A percentile compares a stretch with the other conserved stretches of the same genome.
phyloP scores from a whole-genome alignment of 108 stramenopile genomes.

The Chaetoceros muelleri region DNA sequence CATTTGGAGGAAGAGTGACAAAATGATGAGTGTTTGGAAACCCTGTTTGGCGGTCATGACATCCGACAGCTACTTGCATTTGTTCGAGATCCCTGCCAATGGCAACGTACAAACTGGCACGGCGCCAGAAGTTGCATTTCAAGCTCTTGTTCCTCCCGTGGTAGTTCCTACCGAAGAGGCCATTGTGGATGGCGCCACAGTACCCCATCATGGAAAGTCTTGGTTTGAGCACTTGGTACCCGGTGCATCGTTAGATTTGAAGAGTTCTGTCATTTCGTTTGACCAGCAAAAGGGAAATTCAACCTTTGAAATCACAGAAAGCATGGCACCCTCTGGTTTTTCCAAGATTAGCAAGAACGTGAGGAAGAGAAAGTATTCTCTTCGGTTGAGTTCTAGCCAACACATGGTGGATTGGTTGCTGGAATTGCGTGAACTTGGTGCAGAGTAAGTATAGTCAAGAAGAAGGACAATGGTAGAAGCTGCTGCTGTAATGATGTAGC shows the following conservation, averaged over 20 bases:
- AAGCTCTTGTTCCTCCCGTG: slow-evolving; percentile 47
- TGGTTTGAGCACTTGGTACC: slow-evolving; percentile 65
- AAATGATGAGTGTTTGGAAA: slow-evolving; percentile 56
- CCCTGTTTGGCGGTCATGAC: slow-evolving; percentile 52
- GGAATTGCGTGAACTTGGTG: neutral
- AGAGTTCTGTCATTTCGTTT: slow-evolving; percentile 36
- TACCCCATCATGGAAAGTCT: slow-evolving; percentile 26
- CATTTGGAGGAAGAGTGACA: slow-evolving; percentile 38
- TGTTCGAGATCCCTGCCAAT: slow-evolving; percentile 54
- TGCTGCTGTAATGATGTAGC: no score
- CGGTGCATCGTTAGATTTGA: slow-evolving; percentile 48
- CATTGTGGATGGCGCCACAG: slow-evolving; percentile 21
- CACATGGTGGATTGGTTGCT: neutral
- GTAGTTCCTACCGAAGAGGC: slow-evolving; percentile 32
- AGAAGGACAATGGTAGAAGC: no score
- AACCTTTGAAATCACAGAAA: slow-evolving; percentile 50
- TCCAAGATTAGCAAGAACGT: no score
- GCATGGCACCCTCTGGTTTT: slow-evolving; percentile 30
- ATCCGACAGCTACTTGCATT: slow-evolving; percentile 53
- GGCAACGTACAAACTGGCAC: slow-evolving; percentile 33
- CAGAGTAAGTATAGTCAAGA: no score
- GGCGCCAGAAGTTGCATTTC: slow-evolving; percentile 71
- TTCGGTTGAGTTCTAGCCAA: neutral
- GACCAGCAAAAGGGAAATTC: slow-evolving; percentile 25
- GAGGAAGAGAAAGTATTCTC: slow-evolving; percentile 7